phyloP scores from a whole-genome alignment of 768 basidiomycete species.

The Leccinum subgranulosum region DNA sequence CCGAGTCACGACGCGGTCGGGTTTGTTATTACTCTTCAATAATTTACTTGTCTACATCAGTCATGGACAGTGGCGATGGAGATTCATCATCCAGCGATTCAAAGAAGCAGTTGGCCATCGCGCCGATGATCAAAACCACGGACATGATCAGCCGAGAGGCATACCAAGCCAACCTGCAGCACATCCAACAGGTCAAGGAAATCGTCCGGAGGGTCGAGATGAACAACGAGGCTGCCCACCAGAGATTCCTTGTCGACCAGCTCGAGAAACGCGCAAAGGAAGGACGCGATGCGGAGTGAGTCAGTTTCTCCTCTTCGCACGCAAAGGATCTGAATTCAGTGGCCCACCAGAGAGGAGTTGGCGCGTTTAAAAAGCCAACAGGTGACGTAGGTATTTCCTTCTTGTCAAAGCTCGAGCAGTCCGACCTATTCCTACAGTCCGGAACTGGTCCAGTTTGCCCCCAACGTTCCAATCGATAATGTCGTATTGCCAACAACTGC shows the following conservation, averaged over 20 bases:
- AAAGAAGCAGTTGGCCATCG: constrained; percentile 9
- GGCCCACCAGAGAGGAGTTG: constrained; percentile 20
- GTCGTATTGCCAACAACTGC: constrained; percentile 32
- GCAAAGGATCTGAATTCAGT: not conserved
- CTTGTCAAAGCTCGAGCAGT: not conserved
- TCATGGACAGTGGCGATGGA: constrained; percentile 16
- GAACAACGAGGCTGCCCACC: constrained; percentile 41
- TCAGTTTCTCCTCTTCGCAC: not conserved
- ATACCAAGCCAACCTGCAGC: constrained; percentile 24
- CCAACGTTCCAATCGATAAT: constrained; percentile 12
- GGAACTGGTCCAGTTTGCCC: constrained; percentile 12
- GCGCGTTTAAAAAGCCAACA: constrained; percentile 13
- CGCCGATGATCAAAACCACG: constrained; percentile 24
- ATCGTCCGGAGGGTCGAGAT: constrained; percentile 27
- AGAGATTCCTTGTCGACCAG: constrained; percentile 33
- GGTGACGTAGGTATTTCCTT: constrained; percentile 10
- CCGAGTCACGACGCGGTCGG: not conserved
- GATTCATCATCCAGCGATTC: constrained; percentile 5
- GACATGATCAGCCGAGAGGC: constrained; percentile 18
- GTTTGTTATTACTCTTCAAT: not conserved
- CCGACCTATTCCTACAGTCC: constrained; percentile 12
- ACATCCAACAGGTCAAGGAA: constrained; percentile 31
- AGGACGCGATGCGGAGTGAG: constrained; percentile 47
- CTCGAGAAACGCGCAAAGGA: constrained; percentile 37
- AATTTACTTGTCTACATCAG: not conserved